Conservation (phyloP, 139 green algal genomes). For the Dunaliella sp. region DNA sequence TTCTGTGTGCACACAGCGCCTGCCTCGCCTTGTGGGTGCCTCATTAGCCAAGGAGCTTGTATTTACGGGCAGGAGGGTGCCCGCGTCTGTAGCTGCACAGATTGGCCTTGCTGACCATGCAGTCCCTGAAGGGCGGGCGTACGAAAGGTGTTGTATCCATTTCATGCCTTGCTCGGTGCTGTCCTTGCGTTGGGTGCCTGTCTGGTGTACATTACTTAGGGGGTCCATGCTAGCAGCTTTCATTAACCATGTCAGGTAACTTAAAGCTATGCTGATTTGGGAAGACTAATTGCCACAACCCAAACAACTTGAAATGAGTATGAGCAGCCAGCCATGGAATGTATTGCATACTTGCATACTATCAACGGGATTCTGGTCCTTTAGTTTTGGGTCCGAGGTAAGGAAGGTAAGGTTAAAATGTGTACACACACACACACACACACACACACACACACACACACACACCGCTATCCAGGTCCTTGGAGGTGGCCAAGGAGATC, state of each 20-base stretch:
- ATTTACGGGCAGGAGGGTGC: constrained; percentile 61
- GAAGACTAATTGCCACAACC: background rate
- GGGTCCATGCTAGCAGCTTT: background rate
- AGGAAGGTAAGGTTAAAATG: no score
- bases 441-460: background rate
- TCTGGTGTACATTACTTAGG: constrained; percentile 20
- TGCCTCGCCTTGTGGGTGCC: constrained; percentile 72
- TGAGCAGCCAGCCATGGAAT: no score
- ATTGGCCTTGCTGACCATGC: constrained; percentile 62
- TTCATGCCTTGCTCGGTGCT: no score
- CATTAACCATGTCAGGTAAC: background rate
- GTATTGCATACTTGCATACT: no score
- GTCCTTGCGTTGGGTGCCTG: no score
- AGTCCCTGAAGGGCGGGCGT: constrained; percentile 28
- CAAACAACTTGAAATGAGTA: background rate
- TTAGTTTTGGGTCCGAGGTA: no score
- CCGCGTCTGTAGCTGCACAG: constrained; percentile 44
- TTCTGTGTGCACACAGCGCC: constrained; percentile 57
- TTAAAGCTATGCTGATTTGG: background rate
- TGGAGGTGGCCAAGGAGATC: constrained; percentile 30
- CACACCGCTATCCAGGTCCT: background rate
- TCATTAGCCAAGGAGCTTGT: constrained; percentile 78
- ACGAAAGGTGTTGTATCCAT: constrained; percentile 41
- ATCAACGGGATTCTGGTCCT: no score
- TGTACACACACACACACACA: background rate